Evolutionary conservation across 2,329 filamentous ascomycete genomes (phyloP), one percentile per base, ranked within the genome.

Genomic region (Tolypocladium amazonense): DNA sequence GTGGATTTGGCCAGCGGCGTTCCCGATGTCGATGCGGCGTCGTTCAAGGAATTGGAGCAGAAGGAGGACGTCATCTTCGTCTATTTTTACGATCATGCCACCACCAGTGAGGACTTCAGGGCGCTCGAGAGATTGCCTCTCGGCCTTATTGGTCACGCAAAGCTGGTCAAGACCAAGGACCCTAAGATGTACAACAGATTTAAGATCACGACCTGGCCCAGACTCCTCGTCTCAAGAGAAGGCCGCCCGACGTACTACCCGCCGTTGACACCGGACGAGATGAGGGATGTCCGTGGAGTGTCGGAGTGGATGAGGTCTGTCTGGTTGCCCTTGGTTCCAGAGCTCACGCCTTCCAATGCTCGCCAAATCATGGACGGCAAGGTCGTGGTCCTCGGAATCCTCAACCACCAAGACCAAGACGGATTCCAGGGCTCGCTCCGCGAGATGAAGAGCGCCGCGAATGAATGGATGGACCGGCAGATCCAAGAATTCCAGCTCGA

Each of bases 391-490:
- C 83, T 99, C 20, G 94, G 89, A 23, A 88, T 99, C 39, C 79
- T 99, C 47, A 91, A 88, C 70, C 85, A 92, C 57, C 86, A 90
- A 41, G 86, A 92, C 62, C 79, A 87, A 43, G 89, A 93, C 60
- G 86, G 91, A 41, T 96, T 96, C 72, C 77, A 85, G 57, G 81
- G 82, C 60, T 89, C 90, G 33, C 89, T 90, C 72, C 86, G 88
- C 39, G 95, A 99, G 75, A 86, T 99, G 76, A 97, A 97, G 82
- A 93, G 88, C 65, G 94, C 94, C 1, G 94, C 94, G 11, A 83
- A 92, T 62, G 94, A 97, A 73, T 99, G 94, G 92, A 96, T 97
- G 84, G 93, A 97, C 73, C 94, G 95, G 76, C 90, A 97, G 74
- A 88, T 90, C 23, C 87, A 93, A 66, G 82, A 91, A 45, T 97